Conservation (phyloP, 106 monocot species). For the Xerophyta viscosa region DNA sequence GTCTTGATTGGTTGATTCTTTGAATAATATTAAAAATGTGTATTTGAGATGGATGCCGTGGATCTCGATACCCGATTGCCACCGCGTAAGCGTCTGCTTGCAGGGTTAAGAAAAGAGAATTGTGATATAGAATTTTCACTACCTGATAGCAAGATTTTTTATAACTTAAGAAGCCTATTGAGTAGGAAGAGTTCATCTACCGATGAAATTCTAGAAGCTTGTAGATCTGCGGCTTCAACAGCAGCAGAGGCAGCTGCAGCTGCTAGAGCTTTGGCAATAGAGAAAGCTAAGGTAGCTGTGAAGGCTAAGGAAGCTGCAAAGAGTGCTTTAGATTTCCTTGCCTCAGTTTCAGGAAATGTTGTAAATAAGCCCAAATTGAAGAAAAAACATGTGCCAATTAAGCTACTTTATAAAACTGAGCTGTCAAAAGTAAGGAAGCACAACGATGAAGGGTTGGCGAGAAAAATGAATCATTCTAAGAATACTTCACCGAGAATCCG, state of each 20-base stretch:
- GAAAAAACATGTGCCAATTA: slow-evolving; percentile 34
- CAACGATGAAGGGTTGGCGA: slow-evolving; percentile 42
- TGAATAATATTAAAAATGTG: background rate
- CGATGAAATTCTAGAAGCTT: slow-evolving; percentile 33
- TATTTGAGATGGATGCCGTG: slow-evolving; percentile 25
- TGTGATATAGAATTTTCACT: slow-evolving; percentile 8
- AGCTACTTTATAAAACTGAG: slow-evolving; percentile 27
- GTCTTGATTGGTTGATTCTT: no score
- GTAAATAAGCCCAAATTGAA: slow-evolving; percentile 12
- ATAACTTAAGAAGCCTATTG: slow-evolving; percentile 22
- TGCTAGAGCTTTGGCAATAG: slow-evolving; percentile 31
- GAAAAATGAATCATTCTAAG: slow-evolving; percentile 33
- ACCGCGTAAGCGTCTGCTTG: slow-evolving; percentile 69
- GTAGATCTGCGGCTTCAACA: slow-evolving; percentile 36
- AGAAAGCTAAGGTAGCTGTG: slow-evolving; percentile 47
- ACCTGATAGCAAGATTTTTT: slow-evolving; percentile 23
- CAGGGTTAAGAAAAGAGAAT: slow-evolving; percentile 37
- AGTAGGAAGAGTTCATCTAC: slow-evolving; percentile 16
- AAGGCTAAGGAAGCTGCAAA: slow-evolving; percentile 44
- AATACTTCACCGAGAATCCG: slow-evolving; percentile 56
- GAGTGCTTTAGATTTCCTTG: slow-evolving; percentile 38
- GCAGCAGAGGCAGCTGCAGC: slow-evolving; percentile 35
- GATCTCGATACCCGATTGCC: slow-evolving; percentile 54
- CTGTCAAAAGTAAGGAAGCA: background rate
- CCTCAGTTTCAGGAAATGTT: slow-evolving; percentile 6